Evolutionary conservation across 2,329 filamentous ascomycete genomes (phyloP).

Genomic region (Nigrospora sphaerica): DNA sequence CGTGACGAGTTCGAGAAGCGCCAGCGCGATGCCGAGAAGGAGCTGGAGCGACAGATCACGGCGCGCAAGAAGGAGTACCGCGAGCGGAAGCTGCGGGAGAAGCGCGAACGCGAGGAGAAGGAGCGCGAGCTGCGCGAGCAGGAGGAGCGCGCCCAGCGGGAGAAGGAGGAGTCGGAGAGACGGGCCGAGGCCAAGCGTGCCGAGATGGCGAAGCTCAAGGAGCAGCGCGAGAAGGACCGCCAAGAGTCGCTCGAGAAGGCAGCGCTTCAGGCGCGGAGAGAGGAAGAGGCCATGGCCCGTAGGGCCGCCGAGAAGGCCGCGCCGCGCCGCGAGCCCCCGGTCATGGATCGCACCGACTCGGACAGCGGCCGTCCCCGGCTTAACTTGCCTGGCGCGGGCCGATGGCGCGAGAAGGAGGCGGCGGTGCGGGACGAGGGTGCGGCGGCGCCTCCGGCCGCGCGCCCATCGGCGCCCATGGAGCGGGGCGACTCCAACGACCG

Average conservation of each 20-base stretch:
- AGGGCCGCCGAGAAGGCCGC: conserved; percentile 59
- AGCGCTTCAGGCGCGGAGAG: conserved; percentile 69
- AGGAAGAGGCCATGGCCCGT: conserved; percentile 80
- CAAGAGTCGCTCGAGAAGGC: conserved; percentile 61
- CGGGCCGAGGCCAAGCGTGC: conserved; percentile 75
- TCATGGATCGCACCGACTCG: conserved; percentile 27
- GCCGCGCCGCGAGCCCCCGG: conserved; percentile 30
- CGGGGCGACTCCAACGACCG: conserved; percentile 36
- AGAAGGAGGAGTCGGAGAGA: conserved; percentile 78
- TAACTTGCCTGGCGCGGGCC: conserved; percentile 26
- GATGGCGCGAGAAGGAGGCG: conserved; percentile 35
- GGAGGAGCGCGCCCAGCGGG: conserved; percentile 71
- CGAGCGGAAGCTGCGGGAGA: conserved; percentile 77
- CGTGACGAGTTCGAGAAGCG: conserved; percentile 95
- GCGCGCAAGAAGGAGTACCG: conserved; percentile 82
- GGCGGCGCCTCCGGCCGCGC: conserved; percentile 23
- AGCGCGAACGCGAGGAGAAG: conserved; percentile 74
- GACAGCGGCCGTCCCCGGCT: conserved; percentile 14
- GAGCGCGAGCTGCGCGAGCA: conserved; percentile 75
- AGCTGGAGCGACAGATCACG: conserved; percentile 87
- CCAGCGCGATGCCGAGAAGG: conserved; percentile 82
- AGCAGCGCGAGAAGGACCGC: conserved; percentile 58
- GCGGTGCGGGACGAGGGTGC: conserved; percentile 17
- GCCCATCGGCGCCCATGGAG: conserved; percentile 18
- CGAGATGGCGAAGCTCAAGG: conserved; percentile 59